Conservation (phyloP, 495 filamentous ascomycete genomes). For the Neurospora sp. region DNA sequence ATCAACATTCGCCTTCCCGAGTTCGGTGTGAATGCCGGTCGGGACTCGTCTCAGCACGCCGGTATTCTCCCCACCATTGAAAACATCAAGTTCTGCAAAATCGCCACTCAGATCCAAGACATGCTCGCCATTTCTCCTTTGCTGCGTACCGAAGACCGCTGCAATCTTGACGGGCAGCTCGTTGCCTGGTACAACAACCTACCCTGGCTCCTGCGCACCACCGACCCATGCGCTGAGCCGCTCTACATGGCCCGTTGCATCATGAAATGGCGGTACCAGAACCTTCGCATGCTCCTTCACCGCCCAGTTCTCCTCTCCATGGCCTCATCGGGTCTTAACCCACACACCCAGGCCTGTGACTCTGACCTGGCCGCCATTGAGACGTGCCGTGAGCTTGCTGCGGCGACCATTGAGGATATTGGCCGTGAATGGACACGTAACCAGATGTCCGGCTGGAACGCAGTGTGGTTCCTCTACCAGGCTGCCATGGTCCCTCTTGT, state of each 20-base stretch:
- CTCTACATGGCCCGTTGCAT: slow-evolving; percentile 60
- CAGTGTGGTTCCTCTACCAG: slow-evolving; percentile 76
- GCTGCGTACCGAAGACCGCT: slow-evolving; percentile 53
- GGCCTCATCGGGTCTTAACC: slow-evolving; percentile 52
- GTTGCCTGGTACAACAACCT: slow-evolving; percentile 63
- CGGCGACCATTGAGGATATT: slow-evolving; percentile 62
- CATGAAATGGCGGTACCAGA: slow-evolving; percentile 77
- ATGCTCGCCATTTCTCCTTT: slow-evolving; percentile 59
- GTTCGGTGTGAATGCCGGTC: slow-evolving; percentile 34
- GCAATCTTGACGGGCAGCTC: slow-evolving; percentile 55
- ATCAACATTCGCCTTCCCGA: slow-evolving; percentile 65
- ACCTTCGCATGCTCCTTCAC: slow-evolving; percentile 71
- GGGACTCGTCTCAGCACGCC: slow-evolving; percentile 46
- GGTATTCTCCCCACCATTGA: slow-evolving; percentile 63
- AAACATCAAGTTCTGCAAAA: slow-evolving; percentile 73
- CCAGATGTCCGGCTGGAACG: slow-evolving; percentile 74
- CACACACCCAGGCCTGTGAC: slow-evolving; percentile 49
- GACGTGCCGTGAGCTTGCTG: slow-evolving; percentile 58
- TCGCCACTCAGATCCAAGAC: slow-evolving; percentile 69
- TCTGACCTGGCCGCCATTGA: slow-evolving; percentile 58
- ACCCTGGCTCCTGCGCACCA: slow-evolving; percentile 58
- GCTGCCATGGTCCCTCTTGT: slow-evolving; percentile 69
- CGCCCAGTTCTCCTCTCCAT: slow-evolving; percentile 63
- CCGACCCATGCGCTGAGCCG: slow-evolving; percentile 59
- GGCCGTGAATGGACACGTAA: slow-evolving; percentile 56